Base-by-base conservation (phyloP, 2,329 filamentous ascomycete genomes). In the Chalaropsis ovoidea region DNA sequence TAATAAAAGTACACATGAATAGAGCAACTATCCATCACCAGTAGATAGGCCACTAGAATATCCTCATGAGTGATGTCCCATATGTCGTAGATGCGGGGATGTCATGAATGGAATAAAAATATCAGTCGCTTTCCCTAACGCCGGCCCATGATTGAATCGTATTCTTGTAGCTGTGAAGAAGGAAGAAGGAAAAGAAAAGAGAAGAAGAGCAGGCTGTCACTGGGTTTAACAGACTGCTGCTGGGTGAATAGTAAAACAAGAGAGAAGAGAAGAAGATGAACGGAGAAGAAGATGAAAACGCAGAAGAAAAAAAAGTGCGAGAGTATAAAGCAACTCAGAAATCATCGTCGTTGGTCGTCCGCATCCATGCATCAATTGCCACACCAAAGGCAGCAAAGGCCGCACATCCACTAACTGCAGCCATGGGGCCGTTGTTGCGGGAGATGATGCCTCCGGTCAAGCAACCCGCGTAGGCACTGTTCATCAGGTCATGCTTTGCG, bases 321-420 rank as follows among this genome's bases (percentile, higher is more conserved):
- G 13, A 52, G n/a, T 10, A 54, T 13, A n/a, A 19, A 22, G 27
- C 24, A n/a, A 27, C 22, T 58, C 39, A 67, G 47, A 67, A 67
- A 27, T 67, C 66, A 47, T 84, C 81, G 61, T 86, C 84, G 74
- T 78, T 84, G 70, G 88, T 88, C 80, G 87, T 87, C 71, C 89
- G 78, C 90, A 96, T 90, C 74, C 90, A 96, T 43, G 85, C 85
- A 80, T 97, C 93, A 74, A 97, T 96, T 0, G 92, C 93, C 15
- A 89, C 86, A 74, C 86, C 89, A 72, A 97, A 97, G 0, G 90
- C 92, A 66, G 94, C 94, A 76, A 99, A 99, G 0, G 93, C 94
- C 13, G 85, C 88, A 75, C 93, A 97, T 0, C 94, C 94, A 3
- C 95, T 81, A 1, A 86, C 87, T 62, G 90, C 88, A 41, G 93